Evolutionary conservation across 805 yeast species (phyloP), one percentile per base, ranked within the genome.

Genomic region (Wickerhamomyces bisporus): DNA sequence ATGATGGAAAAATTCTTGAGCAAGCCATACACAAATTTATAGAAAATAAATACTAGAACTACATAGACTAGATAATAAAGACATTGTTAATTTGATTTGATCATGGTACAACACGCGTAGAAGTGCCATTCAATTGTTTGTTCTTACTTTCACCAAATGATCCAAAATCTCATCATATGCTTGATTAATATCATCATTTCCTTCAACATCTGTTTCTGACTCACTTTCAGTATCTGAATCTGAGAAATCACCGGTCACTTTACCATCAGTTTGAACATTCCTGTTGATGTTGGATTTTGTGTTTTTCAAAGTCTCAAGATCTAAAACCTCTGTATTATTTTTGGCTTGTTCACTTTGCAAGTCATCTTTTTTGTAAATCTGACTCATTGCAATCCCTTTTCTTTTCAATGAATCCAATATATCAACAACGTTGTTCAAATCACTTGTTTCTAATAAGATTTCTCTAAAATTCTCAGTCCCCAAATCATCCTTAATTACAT

Each of bases 151-250:
- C 37, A 62, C 64, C 26, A 67, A 41, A 33, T 59, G 61, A 36
- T 67, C 70, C 24, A 67, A 42, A n/a, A 67, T 64, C 38, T 60
- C 55, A 45, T 66, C 72, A 41, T 65, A 66, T 3, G 68, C 68
- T 13, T 60, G 58, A 38, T 57, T 61, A 18, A 17, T 24, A 30
- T 26, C 30, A 11, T 19, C 26, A 1, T 25, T 20, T 5, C 13
- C 35, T 8, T 31, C 30, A 21, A 30, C 36, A 16, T 32, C 34
- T 27, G 19, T 25, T 23, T 32, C 44, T 14, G 18, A 16, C 12
- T 38, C 36, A 24, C 25, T 23, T 17, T 32, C 33, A 18, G 19
- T 36, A 30, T 30, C 19, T 28, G 24, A 21, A 15, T 16, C 24
- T 16, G 27, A 32, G 26, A 21, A 5, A 21, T 34, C 38, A 11